Base-by-base conservation (phyloP, 768 basidiomycete genomes). In the Termitomyces sp. region DNA sequence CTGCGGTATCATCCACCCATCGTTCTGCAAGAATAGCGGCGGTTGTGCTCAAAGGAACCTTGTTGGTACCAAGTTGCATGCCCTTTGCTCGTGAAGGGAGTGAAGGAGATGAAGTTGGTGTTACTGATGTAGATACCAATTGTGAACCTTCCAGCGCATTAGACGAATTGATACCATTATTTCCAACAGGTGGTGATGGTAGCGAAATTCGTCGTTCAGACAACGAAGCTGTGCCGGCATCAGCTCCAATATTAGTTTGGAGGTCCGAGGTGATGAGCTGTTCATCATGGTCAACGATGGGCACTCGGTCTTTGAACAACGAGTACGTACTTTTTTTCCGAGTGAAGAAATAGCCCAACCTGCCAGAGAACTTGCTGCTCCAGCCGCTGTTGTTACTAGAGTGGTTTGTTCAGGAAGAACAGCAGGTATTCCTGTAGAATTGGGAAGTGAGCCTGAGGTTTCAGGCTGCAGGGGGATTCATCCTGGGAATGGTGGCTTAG, bases 271-370 rank as follows among this genome's bases (percentile, higher is more conserved):
- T 72, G 7, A 85, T 84, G 49, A 94, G 82, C 90, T 90, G 60
- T 20, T 52, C n/a, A 52, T 52, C n/a, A 52, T 56, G 32, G 22
- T 22, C 41, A 58, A 57, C 43, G 55, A 62, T 47, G 54, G 47
- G 49, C 38, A 28, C 28, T 26, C 22, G n/a, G 30, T 4, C 46
- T 9, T 33, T 5, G 16, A 5, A 20, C 9, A 22, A 33, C 13
- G 16, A 35, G 26, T 38, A 47, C 73, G 32, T 54, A 90, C 90
- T 78, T 89, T 90, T 73, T 86, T 94, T 28, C 90, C 86, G 0
- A 98, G 66, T 0, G 90, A 94, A 4, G 93, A 90, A 44, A 98
- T 92, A 2, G 96, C 96, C 96, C 96, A 98, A 6, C 94, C 93
- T 14, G 96, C 95, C 3, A 99, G 74, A 18, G 87, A 90, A 8